A percentile compares a stretch with the other conserved stretches of the same genome.
These are phyloP conservation scores for Fusarium longipes DNA, from an alignment of 2,329 filamentous ascomycete genomes.

Conservation along the genomic window DNA sequence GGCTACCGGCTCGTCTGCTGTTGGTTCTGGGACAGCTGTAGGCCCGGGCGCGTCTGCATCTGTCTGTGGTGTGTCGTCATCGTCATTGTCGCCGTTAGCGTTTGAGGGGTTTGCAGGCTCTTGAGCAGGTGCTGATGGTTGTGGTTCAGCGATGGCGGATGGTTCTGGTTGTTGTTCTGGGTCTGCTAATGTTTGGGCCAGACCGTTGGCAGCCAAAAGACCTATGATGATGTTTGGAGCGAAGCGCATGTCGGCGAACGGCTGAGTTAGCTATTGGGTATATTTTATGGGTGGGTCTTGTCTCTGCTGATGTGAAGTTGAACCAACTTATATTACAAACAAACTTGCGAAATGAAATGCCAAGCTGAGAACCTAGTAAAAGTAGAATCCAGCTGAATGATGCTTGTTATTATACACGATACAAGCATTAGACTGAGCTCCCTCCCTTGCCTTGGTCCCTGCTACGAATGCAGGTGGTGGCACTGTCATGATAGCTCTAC, in stretches of 20 bases:
- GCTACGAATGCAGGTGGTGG: slow-evolving; percentile 14
- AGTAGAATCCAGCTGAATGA: slow-evolving; percentile 5
- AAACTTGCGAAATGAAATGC: background rate
- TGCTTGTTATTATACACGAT: slow-evolving; percentile 16
- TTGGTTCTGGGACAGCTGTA: slow-evolving; percentile 1
- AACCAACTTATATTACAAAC: background rate
- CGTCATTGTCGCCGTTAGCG: background rate
- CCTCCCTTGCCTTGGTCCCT: slow-evolving; percentile 20
- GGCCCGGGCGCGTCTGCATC: background rate
- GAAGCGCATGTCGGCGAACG: slow-evolving; percentile 27
- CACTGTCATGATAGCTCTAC: slow-evolving; percentile 29
- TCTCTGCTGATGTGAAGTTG: background rate
- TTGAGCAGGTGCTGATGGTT: slow-evolving; percentile 16
- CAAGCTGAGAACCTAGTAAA: background rate
- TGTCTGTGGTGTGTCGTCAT: slow-evolving; percentile 2
- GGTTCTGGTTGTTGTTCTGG: slow-evolving; percentile 14
- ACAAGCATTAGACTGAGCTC: slow-evolving; percentile 10
- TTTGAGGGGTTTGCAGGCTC: slow-evolving; percentile 5
- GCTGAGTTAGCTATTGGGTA: too few relatives aligned
- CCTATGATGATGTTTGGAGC: slow-evolving; percentile 27
- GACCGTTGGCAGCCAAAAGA: slow-evolving; percentile 29
- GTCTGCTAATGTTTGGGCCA: slow-evolving; percentile 25
- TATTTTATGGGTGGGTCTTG: background rate
- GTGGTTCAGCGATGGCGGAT: slow-evolving; percentile 15
- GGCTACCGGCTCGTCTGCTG: slow-evolving; percentile 7